phyloP scores from a whole-genome alignment of 75 land plant genomes.

The Sequoiadendron giganteum region DNA sequence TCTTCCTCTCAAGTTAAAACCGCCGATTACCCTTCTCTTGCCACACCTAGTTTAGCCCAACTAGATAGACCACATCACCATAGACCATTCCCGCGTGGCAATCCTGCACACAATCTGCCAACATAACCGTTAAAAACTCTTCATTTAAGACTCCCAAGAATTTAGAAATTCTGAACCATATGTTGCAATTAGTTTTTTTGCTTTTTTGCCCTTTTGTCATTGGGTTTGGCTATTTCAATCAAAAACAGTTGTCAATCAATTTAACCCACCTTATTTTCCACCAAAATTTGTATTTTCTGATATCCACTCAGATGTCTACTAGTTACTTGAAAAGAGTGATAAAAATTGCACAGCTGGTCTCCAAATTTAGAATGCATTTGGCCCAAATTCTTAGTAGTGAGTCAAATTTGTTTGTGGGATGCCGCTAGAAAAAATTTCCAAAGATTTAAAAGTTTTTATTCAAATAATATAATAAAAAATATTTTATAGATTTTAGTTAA shows the following conservation, averaged over 20 bases:
- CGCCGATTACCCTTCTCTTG: background rate
- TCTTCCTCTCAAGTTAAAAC: background rate
- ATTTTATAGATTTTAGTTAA: too few species aligned
- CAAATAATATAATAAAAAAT: too few species aligned
- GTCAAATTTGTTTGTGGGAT: background rate
- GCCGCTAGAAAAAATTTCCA: too few species aligned
- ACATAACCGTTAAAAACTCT: too few species aligned
- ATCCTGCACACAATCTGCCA: background rate
- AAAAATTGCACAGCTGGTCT: background rate
- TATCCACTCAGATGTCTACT: background rate
- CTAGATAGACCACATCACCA: background rate
- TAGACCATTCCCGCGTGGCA: background rate
- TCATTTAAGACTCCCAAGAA: too few species aligned
- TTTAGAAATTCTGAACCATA: too few species aligned
- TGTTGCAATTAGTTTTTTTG: background rate
- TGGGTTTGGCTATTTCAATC: background rate
- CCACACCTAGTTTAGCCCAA: background rate
- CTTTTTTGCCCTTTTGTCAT: background rate
- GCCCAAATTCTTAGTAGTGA: rapidly evolving
- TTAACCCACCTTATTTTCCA: background rate
- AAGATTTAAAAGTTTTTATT: too few species aligned
- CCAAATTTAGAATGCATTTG: background rate
- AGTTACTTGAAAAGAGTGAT: background rate
- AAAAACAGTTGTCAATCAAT: background rate
- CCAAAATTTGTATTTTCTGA: background rate